Conservation (phyloP, 2,329 filamentous ascomycete genomes). For the Teratosphaeria destructans region DNA sequence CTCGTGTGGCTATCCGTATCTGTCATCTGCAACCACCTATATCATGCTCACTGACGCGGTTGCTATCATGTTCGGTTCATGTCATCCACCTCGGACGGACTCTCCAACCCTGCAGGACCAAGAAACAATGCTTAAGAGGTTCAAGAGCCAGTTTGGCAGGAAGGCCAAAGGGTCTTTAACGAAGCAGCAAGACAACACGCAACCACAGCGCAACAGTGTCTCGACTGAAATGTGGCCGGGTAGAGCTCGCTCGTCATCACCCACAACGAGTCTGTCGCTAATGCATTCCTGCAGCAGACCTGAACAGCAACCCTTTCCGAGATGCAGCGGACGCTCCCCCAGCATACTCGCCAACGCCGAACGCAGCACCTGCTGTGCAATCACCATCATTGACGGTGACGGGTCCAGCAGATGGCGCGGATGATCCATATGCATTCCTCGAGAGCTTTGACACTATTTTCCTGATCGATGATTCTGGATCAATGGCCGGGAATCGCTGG, state of each 20-base stretch:
- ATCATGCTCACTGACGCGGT: neutral
- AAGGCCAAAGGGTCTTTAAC: slow-evolving; percentile 6
- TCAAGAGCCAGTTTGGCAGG: slow-evolving; percentile 13
- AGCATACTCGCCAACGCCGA: slow-evolving; percentile 34
- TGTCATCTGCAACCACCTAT: neutral
- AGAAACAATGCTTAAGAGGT: slow-evolving; percentile 4
- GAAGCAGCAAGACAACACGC: slow-evolving; percentile 3
- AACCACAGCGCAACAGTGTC: slow-evolving; percentile 11
- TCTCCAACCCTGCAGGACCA: slow-evolving; percentile 8
- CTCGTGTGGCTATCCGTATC: neutral
- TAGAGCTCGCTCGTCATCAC: neutral
- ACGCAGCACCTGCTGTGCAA: slow-evolving; percentile 21
- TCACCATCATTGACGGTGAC: slow-evolving; percentile 7
- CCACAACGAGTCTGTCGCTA: neutral
- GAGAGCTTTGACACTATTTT: slow-evolving; percentile 75
- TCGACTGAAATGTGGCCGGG: slow-evolving; percentile 14
- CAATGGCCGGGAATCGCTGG: slow-evolving; percentile 74
- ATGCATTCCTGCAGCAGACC: neutral
- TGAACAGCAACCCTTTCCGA: slow-evolving; percentile 7
- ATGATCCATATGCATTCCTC: slow-evolving; percentile 69
- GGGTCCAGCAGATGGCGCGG: slow-evolving; percentile 26
- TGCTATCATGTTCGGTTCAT: neutral
- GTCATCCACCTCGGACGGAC: slow-evolving; percentile 1
- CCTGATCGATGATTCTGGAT: slow-evolving; percentile 83
- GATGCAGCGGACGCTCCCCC: slow-evolving; percentile 22